phyloP scores from a whole-genome alignment of 345 rosid genomes.

The Populus euphratica region DNA sequence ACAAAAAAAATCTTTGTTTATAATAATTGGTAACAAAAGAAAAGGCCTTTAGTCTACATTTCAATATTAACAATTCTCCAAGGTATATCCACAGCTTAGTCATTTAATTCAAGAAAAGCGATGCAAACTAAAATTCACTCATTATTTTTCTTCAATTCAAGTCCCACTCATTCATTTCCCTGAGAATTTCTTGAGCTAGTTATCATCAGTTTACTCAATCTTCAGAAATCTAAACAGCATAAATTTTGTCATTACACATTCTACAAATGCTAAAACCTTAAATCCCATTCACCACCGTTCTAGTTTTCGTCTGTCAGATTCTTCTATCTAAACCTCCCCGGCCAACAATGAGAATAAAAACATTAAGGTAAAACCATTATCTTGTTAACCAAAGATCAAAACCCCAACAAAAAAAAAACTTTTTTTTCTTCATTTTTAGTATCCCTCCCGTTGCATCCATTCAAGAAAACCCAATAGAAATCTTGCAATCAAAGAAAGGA shows the following conservation, averaged over 20 bases:
- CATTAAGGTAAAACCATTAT: neutral
- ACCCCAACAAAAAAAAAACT: neutral
- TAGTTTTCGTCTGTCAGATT: neutral
- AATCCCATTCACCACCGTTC: too few species aligned
- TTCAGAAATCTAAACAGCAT: neutral
- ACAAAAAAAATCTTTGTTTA: too few species aligned
- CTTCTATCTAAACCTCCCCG: neutral
- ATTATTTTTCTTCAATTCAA: neutral
- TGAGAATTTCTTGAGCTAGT: neutral
- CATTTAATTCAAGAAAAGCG: too few species aligned
- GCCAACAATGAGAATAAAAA: neutral
- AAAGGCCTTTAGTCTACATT: too few species aligned
- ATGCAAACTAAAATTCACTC: too few species aligned
- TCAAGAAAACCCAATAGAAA: neutral
- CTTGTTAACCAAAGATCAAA: neutral
- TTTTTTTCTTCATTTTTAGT: too few species aligned
- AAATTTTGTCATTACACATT: neutral
- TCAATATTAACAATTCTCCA: too few species aligned
- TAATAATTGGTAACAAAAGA: too few species aligned
- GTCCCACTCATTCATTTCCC: neutral
- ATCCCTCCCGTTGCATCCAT: too few species aligned
- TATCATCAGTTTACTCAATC: neutral
- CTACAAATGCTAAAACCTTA: neutral
- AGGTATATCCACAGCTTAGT: too few species aligned
- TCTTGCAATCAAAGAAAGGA: neutral